Conservation (phyloP, 192 early-diverging fungal species). For the Rhizoclosmatium globosum region DNA sequence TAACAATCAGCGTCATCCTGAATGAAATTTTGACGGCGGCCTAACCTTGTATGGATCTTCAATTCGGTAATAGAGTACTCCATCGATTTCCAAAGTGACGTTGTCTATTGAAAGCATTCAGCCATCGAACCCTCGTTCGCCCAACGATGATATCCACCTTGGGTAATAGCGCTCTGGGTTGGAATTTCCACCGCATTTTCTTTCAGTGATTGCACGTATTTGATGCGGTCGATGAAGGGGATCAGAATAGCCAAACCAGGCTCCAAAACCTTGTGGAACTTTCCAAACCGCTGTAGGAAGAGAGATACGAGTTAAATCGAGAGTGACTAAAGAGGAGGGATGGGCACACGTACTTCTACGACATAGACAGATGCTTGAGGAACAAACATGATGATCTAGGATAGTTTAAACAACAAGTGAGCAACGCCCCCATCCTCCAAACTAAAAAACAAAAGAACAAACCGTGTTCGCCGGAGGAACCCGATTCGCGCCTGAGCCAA, state of each 20-base stretch:
- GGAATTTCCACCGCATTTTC: conserved; percentile 94
- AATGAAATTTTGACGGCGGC: no score
- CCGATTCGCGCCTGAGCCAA: conserved; percentile 7
- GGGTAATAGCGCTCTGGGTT: conserved; percentile 81
- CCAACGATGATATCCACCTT: conserved; percentile 57
- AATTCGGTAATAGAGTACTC: conserved; percentile 94
- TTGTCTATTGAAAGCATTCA: conserved; percentile 70
- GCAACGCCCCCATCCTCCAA: background rate
- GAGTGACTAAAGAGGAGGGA: background rate
- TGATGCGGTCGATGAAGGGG: conserved; percentile 87
- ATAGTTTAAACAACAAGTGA: background rate
- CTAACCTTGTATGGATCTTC: conserved; percentile 80
- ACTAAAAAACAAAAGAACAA: background rate
- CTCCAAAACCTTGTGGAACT: conserved; percentile 73
- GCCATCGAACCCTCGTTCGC: background rate
- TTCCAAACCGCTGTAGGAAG: conserved; percentile 82
- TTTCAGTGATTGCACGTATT: conserved; percentile 94
- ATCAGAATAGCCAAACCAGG: conserved; percentile 91
- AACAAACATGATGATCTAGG: conserved; percentile 86
- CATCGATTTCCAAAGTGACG: conserved; percentile 94
- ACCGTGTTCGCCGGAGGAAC: conserved; percentile 28
- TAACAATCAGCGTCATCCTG: background rate
- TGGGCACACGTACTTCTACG: conserved; percentile 59
- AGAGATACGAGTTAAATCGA: background rate
- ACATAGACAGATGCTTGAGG: conserved; percentile 99